A percentile compares a stretch with the other conserved stretches of the same genome.
Evolutionary conservation across 2,329 filamentous ascomycete species (phyloP).

Genomic region (Ceratocystis cacaofunesta): DNA sequence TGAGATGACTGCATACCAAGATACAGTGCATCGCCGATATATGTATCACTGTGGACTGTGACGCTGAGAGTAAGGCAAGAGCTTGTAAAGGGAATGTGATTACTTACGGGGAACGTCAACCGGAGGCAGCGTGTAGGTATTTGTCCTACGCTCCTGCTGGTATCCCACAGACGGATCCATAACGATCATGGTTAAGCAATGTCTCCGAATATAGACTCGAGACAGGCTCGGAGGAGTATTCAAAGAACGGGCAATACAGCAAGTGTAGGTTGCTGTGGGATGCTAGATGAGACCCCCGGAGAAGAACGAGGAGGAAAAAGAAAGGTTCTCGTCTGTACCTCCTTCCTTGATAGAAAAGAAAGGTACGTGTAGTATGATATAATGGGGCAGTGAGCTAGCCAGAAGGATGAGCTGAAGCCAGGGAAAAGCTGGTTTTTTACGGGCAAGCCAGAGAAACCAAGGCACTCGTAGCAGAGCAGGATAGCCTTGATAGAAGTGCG

Average conservation of each 20-base stretch:
- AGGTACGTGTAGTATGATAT: background rate
- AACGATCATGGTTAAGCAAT: conserved; percentile 8
- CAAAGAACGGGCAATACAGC: background rate
- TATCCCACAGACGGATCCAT: conserved; percentile 9
- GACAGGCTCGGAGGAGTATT: background rate
- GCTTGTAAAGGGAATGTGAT: conserved; percentile 19
- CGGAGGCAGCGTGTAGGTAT: conserved; percentile 19
- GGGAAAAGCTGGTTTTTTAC: background rate
- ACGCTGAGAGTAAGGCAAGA: background rate
- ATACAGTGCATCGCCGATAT: background rate
- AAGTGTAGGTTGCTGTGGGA: background rate
- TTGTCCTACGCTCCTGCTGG: conserved; percentile 18
- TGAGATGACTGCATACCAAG: background rate
- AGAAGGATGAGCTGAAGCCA: background rate
- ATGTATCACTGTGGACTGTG: background rate
- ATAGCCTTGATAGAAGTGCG: too few relatives aligned
- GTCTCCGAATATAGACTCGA: background rate
- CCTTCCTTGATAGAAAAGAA: background rate
- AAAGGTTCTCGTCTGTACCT: background rate
- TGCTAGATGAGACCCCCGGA: background rate
- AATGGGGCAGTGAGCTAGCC: background rate
- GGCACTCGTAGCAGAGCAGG: too few relatives aligned
- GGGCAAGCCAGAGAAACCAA: too few relatives aligned
- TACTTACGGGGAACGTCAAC: conserved; percentile 23
- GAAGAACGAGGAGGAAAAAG: background rate